Evolutionary conservation across 2,329 filamentous ascomycete species (phyloP).

Genomic region (Hymenoscyphus scutula): DNA sequence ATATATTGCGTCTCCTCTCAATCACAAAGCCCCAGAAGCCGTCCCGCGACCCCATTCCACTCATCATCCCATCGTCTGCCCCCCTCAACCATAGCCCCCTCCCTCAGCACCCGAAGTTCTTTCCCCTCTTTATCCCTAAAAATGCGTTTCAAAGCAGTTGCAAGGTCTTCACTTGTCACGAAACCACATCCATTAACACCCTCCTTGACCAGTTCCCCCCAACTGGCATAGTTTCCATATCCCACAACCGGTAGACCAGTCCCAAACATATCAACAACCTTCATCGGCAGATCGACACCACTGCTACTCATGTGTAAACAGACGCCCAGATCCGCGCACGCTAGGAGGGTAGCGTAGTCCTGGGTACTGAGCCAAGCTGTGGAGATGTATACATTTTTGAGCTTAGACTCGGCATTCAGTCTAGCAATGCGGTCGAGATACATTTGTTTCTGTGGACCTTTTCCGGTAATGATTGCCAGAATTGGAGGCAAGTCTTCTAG

Average conservation of each 20-base stretch:
- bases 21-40: conserved; percentile 56
- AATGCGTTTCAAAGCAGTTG: conserved; percentile 60
- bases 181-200: conserved; percentile 86
- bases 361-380: conserved; percentile 83
- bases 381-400: conserved; percentile 68
- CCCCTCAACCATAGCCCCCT: conserved; percentile 73
- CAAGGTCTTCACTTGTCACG: conserved; percentile 64
- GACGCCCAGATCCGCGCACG: conserved; percentile 82
- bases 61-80: conserved; percentile 83
- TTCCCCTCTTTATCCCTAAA: conserved; percentile 51
- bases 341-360: conserved; percentile 82
- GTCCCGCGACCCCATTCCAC: conserved; percentile 81
- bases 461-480: conserved; percentile 91
- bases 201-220: conserved; percentile 86
- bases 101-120: conserved; percentile 60
- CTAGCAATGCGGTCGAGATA: conserved; percentile 67
- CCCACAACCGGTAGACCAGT: conserved; percentile 87
- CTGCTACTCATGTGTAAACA: conserved; percentile 92
- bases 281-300: conserved; percentile 96
- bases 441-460: conserved; percentile 77
- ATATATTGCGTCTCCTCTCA: too few species aligned
- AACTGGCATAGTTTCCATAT: conserved; percentile 83
- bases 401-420: conserved; percentile 59
- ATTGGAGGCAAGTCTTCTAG: conserved; percentile 52
- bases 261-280: conserved; percentile 99